phyloP scores from a whole-genome alignment of 2,329 filamentous ascomycete genomes.

The Aureobasidium sp. region DNA sequence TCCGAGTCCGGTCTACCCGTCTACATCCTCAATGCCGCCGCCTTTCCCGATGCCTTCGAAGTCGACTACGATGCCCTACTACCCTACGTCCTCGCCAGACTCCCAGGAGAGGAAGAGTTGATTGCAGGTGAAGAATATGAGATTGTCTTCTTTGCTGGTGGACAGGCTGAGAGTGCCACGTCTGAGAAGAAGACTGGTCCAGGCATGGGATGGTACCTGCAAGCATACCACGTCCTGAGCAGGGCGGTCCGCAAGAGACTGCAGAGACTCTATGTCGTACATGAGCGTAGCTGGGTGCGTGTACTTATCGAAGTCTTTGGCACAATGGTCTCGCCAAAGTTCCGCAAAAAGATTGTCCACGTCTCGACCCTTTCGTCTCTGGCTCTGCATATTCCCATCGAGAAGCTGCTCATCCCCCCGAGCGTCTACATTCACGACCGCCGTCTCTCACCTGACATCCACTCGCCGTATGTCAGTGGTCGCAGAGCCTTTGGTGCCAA shows the following conservation, averaged over 20 bases:
- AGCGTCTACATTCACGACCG: slow-evolving; percentile 61
- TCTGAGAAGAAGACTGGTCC: slow-evolving; percentile 52
- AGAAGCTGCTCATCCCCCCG: slow-evolving; percentile 59
- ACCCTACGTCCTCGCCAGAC: slow-evolving; percentile 60
- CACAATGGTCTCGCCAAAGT: slow-evolving; percentile 63
- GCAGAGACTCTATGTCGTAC: slow-evolving; percentile 63
- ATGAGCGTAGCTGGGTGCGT: slow-evolving; percentile 63
- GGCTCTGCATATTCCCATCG: slow-evolving; percentile 56
- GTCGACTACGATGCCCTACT: slow-evolving; percentile 61
- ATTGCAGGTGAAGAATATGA: slow-evolving; percentile 61
- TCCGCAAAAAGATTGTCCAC: slow-evolving; percentile 63
- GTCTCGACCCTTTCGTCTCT: slow-evolving; percentile 56
- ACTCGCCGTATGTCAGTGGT: slow-evolving; percentile 51
- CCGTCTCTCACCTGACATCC: slow-evolving; percentile 52
- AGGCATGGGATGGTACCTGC: slow-evolving; percentile 63
- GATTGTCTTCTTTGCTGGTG: slow-evolving; percentile 65
- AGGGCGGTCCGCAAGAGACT: slow-evolving; percentile 62
- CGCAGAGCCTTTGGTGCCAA: slow-evolving; percentile 52
- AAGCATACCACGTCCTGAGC: slow-evolving; percentile 62
- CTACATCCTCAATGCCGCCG: slow-evolving; percentile 62
- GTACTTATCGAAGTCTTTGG: slow-evolving; percentile 63
- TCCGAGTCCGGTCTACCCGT: slow-evolving; percentile 56
- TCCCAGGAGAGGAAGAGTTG: slow-evolving; percentile 62
- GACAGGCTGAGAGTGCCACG: slow-evolving; percentile 49
- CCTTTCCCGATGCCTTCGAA: slow-evolving; percentile 60